Base-by-base conservation (phyloP, 1,284 basidiomycete genomes). In the Tylopilus sp. region DNA sequence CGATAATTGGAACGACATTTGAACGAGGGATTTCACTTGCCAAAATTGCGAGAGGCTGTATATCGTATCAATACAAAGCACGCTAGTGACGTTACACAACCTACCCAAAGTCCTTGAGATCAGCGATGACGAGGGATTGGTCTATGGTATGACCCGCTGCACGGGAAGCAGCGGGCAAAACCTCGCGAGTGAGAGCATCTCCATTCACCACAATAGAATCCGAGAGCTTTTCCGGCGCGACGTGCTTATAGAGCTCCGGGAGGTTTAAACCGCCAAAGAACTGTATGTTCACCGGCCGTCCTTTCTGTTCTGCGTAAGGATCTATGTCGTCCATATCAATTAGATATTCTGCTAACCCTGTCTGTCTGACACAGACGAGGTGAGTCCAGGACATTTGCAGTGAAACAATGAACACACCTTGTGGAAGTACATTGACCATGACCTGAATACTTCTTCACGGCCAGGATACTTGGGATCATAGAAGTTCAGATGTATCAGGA, bases 351-450 rank as follows among this genome's bases (percentile, higher is more conserved):
- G 43, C 68, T 48, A 53, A 81, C 82, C 75, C 83, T 85, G 68
- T 86, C 84, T 51, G 79, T 83, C 81, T 85, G 41, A 45, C 50
- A 20, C 35, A 10, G 33, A 54, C 26, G 2, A 52, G 25, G 28
- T 43, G 5, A 49, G 24, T 17, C 22, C 35, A 40, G 43, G 44
- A 20, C n/a, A 11, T 35, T 9, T 28, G 22, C 28, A 37, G 31
- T 17, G 36, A 45, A 44, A 39, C 7, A 42, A 35, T 17, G 35
- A 29, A 59, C 75, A 36, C 48, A 81, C 85, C 73, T 88, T 88
- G 67, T 89, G 86, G 60, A 86, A 87, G 56, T 72, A 87, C 72
- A 88, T 79, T 6, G 85, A 86, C 86, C 86, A 89, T 55, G 80
- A 82, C 48, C 85, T 79, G 60, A 87, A 87, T 14, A 89, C 80